Base-by-base conservation (phyloP, 1,284 basidiomycete species). In the Trichosporon faecale region DNA sequence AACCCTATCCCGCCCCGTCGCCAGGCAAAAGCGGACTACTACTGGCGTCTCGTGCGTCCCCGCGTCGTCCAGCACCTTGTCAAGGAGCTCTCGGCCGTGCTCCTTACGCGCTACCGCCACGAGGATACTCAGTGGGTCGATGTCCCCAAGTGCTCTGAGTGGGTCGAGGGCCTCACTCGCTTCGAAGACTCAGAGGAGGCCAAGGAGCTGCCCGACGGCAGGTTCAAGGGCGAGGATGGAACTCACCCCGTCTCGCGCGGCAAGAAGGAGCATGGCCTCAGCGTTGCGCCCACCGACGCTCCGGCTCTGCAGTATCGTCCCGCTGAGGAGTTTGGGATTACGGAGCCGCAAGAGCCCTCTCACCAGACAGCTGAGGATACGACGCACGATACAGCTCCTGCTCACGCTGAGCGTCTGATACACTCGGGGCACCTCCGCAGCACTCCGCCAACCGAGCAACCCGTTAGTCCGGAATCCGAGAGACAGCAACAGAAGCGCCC, bases 141-240 rank as follows among this genome's bases (percentile, higher is more conserved):
- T 8, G 57, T 61, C 16, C 57, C 57, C 57, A 61, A 61, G 57
- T 61, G 57, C 57, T 29, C 57, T 7, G 57, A 61, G 18, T 61
- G 57, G 57, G 57, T 61, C 16, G 57, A 61, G 18, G 57, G 57
- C 4, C 29, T 61, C 7, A 31, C 29, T 7, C 57, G 57, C 18
- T 61, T 29, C 16, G 57, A 61, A 18, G 57, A 61, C 16, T 61
- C 57, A 18, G 57, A 61, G 9, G 57, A 61, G 29, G 57, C 29
- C 3, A 61, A 61, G 57, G 57, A 61, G 8, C 27, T 31, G 2
- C 18, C 23, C 5, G 57, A 61, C 27, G 16, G 29, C 57, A 61
- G 57, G 57, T 29, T 23, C 29, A 61, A 61, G 31, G 29, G 12
- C 4, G 57, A 61, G 57, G 29, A 31, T 1, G 18, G 18, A 3